A percentile compares a stretch with the other conserved stretches of the same genome.
Evolutionary conservation across 2,329 filamentous ascomycete species (phyloP).

Genomic region (Microsporum canis): DNA sequence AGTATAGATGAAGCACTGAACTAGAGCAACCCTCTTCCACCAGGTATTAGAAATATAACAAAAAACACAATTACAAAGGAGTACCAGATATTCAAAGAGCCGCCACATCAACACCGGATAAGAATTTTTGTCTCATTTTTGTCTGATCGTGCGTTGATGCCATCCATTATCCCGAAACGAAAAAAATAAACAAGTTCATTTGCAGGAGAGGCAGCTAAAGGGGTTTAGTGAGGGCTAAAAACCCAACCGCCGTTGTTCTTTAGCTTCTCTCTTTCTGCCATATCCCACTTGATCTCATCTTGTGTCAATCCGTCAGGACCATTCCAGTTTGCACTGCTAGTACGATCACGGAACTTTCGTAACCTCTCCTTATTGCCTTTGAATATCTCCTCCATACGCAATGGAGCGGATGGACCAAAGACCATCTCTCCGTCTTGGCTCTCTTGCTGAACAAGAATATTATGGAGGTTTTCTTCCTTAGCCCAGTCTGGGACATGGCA

Average conservation of each 20-base stretch:
- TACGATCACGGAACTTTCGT: constrained; percentile 79
- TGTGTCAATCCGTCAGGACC: constrained; percentile 71
- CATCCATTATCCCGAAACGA: not conserved
- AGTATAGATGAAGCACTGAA: not conserved
- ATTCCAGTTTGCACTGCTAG: constrained; percentile 91
- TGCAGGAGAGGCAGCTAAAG: not conserved
- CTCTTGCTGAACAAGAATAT: constrained; percentile 69
- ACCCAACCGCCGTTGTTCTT: constrained; percentile 77
- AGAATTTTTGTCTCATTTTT: not conserved
- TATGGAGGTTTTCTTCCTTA: constrained; percentile 69
- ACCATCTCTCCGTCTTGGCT: constrained; percentile 64
- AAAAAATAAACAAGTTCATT: not conserved
- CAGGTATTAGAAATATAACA: not conserved
- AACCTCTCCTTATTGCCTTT: constrained; percentile 73
- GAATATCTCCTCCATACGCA: constrained; percentile 97
- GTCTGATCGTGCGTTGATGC: not conserved
- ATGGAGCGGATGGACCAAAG: constrained; percentile 75
- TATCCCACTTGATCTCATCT: constrained; percentile 72
- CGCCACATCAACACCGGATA: not conserved
- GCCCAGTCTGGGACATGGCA: constrained; percentile 72
- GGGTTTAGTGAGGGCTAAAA: constrained; percentile 28
- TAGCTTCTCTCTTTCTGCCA: constrained; percentile 66
- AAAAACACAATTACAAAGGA: not conserved
- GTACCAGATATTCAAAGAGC: not conserved
- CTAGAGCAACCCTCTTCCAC: not conserved